Evolutionary conservation across 108 stramenopile species (phyloP).

Genomic region (Poteriospumella lacustris): DNA sequence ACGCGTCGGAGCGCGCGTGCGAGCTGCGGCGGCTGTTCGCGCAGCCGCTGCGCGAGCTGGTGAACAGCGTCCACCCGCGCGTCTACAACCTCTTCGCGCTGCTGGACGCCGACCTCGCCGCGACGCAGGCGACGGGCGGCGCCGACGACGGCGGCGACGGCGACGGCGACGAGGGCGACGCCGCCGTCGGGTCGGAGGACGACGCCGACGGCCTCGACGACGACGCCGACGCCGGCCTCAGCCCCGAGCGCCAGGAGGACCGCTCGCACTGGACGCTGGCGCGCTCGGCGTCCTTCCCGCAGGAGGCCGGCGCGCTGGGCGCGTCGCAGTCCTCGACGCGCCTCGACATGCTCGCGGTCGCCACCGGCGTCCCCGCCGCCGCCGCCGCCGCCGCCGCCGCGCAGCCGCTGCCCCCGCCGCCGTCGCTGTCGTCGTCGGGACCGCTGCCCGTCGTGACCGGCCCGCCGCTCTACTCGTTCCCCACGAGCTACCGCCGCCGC

Average conservation of each 20-base stretch:
- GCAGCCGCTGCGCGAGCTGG: neutral
- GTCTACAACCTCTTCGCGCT: neutral
- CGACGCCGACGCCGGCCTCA: neutral
- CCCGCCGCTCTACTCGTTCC: no score
- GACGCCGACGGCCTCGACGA: neutral
- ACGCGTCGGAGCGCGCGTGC: neutral
- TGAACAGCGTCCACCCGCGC: neutral
- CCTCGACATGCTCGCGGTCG: no score
- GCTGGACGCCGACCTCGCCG: neutral
- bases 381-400: no score
- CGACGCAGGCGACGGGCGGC: neutral
- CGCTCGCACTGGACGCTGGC: neutral
- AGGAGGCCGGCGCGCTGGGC: no score
- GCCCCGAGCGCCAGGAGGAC: neutral
- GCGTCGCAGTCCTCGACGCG: no score
- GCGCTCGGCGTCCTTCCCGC: neutral
- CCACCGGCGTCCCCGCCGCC: no score
- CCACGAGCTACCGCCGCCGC: no score
- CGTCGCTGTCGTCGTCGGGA: no score
- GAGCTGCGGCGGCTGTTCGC: neutral
- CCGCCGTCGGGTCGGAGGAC: neutral
- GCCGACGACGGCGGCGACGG: neutral
- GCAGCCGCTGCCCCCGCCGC: no score
- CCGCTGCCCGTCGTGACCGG: no score
- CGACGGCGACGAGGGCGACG: neutral